Evolutionary conservation across 83 land plant genomes (phyloP).

Genomic region (Thuja plicata): DNA sequence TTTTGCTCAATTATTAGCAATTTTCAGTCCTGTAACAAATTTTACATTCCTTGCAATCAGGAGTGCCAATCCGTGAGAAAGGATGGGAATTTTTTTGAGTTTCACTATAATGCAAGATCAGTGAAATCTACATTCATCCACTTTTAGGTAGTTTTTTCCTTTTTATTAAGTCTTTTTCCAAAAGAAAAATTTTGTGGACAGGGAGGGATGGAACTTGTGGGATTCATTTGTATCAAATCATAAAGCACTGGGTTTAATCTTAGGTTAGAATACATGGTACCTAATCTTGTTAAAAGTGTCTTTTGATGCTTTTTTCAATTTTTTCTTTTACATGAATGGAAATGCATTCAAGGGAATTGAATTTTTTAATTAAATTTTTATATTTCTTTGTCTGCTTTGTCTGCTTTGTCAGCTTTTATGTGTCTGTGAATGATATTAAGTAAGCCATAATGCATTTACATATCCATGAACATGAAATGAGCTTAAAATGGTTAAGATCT

Average conservation of each 20-base stretch:
- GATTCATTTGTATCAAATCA: not conserved
- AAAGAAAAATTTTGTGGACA: not conserved
- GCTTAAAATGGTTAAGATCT: not conserved
- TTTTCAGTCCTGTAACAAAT: not conserved
- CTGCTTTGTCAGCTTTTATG: not conserved
- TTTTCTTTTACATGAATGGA: not conserved
- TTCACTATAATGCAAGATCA: slow-evolving; percentile 77
- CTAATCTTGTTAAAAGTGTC: not conserved
- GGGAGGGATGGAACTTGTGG: not conserved
- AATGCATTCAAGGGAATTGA: not conserved
- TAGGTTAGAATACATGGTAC: not conserved
- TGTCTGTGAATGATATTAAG: not conserved
- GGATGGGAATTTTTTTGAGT: no score
- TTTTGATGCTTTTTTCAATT: not conserved
- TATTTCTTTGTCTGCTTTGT: not conserved
- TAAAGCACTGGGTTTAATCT: not conserved
- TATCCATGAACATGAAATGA: not conserved
- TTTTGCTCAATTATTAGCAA: not conserved
- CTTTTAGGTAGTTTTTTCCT: slow-evolving; percentile 70
- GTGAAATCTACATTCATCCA: slow-evolving; percentile 91
- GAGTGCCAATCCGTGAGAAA: slow-evolving; percentile 76
- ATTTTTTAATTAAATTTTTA: not conserved
- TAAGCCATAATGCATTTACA: not conserved
- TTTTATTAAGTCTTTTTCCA: no score
- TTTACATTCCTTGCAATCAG: slow-evolving; percentile 32